Base-by-base conservation (phyloP, 768 basidiomycete species). In the Hortiboletus campestris region DNA sequence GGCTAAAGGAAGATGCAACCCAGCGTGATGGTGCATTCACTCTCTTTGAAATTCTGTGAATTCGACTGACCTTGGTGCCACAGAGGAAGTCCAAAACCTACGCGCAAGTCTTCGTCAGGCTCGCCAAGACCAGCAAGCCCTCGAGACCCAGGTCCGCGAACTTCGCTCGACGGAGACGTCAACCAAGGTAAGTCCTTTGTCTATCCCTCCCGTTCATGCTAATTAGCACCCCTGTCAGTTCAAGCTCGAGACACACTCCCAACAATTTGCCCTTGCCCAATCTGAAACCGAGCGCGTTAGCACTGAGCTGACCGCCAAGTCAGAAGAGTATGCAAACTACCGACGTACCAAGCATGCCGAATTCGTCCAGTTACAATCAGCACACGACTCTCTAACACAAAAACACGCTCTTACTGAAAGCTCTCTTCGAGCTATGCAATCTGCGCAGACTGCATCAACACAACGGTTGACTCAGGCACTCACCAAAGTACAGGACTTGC, bases 251-350 rank as follows among this genome's bases (percentile, higher is more conserved):
- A 85, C 91, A 2, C 79, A 91, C 14, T 78, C 85, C 6, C 91
- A 94, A 72, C 91, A 95, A 72, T 76, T 95, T 8, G 72, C 86
- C 56, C 82, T 94, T 5, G 79, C 91, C 5, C 84, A 88, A 70
- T 77, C 82, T 0, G 94, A 97, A 72, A 81, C 82, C 16, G 82
- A 90, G 53, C 88, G 91, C 45, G 76, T 82, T 22, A 84, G 81
- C 60, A 70, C 76, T 17, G 91, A 94, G 63, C 81, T 94, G 49
- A 74, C 76, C 3, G 69, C 80, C 53, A 89, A 92, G 70, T 83
- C 86, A 6, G 91, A 94, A 55, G 88, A 94, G 63, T 94, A 86
- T 62, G 81, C 89, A 7, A 89, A 84, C 66, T 91, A 91, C 68
- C 81, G 94, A 49, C 87, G 89, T 36, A 76, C 81, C 28, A 92